Evolutionary conservation across 2,329 filamentous ascomycete species (phyloP).

Genomic region (Mycogone perniciosa): DNA sequence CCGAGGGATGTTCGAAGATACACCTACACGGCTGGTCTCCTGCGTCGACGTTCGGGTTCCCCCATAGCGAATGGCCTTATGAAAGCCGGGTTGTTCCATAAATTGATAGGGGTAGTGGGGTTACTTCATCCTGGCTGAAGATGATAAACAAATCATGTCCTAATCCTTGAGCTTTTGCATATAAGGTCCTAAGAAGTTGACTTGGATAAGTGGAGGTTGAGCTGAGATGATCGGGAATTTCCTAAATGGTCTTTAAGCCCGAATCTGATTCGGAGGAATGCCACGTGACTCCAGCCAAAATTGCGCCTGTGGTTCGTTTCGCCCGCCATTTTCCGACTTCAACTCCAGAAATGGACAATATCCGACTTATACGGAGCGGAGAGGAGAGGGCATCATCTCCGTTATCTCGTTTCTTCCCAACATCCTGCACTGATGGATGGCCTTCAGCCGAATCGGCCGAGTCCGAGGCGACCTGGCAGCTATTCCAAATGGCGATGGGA

Average conservation of each 20-base stretch:
- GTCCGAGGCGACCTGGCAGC: too few relatives aligned
- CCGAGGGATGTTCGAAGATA: background rate
- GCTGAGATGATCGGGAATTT: conserved; percentile 5
- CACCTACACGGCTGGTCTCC: conserved; percentile 24
- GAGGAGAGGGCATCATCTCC: background rate
- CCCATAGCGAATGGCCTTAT: conserved; percentile 4
- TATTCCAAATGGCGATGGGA: background rate
- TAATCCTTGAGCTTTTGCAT: too few relatives aligned
- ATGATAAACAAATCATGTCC: too few relatives aligned
- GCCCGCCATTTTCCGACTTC: conserved; percentile 14
- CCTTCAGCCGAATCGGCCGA: too few relatives aligned
- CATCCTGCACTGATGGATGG: too few relatives aligned
- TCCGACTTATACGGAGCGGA: conserved; percentile 1
- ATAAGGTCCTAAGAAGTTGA: background rate
- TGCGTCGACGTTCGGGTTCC: conserved; percentile 21
- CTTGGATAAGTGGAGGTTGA: background rate
- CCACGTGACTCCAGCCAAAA: background rate
- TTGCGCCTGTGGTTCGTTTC: conserved; percentile 9
- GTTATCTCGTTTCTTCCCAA: too few relatives aligned
- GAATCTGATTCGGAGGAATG: background rate
- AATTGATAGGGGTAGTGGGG: too few relatives aligned
- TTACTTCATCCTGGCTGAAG: too few relatives aligned
- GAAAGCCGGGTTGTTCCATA: background rate
- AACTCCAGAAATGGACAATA: background rate
- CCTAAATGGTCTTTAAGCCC: background rate